Conservation (phyloP, 495 filamentous ascomycete genomes). For the Neurospora cerealis region DNA sequence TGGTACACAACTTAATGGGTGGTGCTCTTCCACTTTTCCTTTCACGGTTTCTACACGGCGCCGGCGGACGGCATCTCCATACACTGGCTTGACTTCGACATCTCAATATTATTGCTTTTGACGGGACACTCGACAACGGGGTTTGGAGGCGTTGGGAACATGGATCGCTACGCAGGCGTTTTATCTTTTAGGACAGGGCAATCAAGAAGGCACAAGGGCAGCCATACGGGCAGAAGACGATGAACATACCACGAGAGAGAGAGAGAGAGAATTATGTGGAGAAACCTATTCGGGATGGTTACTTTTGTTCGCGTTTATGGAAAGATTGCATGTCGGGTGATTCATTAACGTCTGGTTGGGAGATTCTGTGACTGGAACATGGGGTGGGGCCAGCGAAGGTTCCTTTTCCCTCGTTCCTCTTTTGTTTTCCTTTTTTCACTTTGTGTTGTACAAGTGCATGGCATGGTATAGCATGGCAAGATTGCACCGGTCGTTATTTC, state of each 20-base stretch:
- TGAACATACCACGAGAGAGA: background rate
- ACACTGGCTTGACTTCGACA: background rate
- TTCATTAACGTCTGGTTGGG: background rate
- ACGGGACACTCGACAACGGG: background rate
- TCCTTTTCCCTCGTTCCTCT: background rate
- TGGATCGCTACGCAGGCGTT: background rate
- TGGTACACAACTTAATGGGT: background rate
- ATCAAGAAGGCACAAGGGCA: background rate
- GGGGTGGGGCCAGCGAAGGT: background rate
- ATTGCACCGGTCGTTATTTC: background rate
- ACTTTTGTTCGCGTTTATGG: background rate
- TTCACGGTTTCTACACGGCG: background rate
- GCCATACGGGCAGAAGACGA: background rate
- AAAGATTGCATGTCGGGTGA: background rate
- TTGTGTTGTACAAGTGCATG: background rate
- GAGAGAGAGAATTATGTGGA: background rate
- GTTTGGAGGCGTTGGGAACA: background rate
- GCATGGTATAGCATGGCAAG: slow-evolving; percentile 1
- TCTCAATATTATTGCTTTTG: background rate
- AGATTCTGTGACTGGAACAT: background rate
- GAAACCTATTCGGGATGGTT: background rate
- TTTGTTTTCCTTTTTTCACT: slow-evolving; percentile 2
- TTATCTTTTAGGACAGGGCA: background rate
- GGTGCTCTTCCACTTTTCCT: background rate
- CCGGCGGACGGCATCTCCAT: background rate